Evolutionary conservation across 176 grass and related monocot species (phyloP).

Genomic region (Aechmea fasciata): DNA sequence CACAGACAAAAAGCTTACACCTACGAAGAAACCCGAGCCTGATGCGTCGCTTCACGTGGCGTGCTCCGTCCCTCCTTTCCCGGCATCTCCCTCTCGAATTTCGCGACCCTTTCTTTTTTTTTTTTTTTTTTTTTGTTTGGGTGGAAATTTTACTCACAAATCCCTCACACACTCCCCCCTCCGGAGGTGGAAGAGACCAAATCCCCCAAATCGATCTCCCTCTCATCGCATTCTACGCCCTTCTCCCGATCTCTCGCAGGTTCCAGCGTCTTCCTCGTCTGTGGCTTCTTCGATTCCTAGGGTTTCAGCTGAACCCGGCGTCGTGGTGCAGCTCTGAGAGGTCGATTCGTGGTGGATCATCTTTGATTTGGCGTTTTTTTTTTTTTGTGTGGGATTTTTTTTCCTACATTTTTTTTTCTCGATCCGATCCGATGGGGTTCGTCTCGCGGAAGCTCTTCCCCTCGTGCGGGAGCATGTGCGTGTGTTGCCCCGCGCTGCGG

Average conservation of each 20-base stretch:
- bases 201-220: no score
- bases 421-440: slow-evolving; percentile 55
- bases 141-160: no score
- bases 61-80: background rate
- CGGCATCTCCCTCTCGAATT: slow-evolving; percentile 3
- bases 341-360: no score
- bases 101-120: background rate
- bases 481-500: slow-evolving; percentile 88
- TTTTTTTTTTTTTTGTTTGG: no score
- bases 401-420: background rate
- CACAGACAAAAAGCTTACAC: slow-evolving; percentile 18
- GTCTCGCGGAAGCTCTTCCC: slow-evolving; percentile 71
- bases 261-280: no score
- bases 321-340: no score
- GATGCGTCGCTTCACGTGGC: slow-evolving; percentile 32
- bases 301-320: no score
- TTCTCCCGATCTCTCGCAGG: no score
- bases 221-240: background rate
- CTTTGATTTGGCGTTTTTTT: background rate
- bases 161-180: background rate
- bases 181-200: no score
- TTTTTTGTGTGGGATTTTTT: background rate
- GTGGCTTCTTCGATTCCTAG: no score
- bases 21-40: slow-evolving; percentile 33
- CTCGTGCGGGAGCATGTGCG: slow-evolving; percentile 89